Conservation (phyloP, 176 grass and related monocot species). For the Zoysia pacifica region DNA sequence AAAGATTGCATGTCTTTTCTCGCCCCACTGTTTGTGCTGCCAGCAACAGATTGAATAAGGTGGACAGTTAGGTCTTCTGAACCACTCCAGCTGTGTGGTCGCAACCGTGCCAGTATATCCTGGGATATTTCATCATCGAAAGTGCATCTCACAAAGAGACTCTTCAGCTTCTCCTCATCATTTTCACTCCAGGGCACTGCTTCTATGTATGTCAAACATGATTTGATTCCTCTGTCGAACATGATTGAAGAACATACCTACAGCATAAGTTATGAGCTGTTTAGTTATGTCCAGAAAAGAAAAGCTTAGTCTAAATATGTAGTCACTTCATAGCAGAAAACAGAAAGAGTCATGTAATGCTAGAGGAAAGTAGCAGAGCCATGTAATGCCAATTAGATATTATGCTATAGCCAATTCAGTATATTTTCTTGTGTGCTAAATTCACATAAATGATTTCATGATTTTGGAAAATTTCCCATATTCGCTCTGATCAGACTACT, state of each 20-base stretch:
- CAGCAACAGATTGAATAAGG: constrained; percentile 63
- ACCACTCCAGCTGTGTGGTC: constrained; percentile 31
- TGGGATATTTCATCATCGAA: constrained; percentile 59
- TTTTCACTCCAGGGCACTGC: constrained; percentile 75
- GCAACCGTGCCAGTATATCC: constrained; percentile 65
- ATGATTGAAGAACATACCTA: constrained; percentile 71
- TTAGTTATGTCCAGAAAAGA: neutral
- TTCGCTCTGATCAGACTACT: neutral
- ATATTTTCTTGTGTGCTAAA: neutral
- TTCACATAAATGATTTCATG: neutral
- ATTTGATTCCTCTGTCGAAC: constrained; percentile 61
- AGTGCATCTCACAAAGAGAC: constrained; percentile 55
- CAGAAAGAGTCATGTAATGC: neutral
- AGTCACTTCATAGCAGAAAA: neutral
- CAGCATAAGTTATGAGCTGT: constrained; percentile 4
- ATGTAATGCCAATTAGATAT: neutral
- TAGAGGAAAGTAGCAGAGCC: neutral
- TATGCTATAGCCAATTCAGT: neutral
- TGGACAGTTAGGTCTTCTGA: constrained; percentile 55
- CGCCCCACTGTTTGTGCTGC: constrained; percentile 50
- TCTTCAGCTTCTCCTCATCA: constrained; percentile 83
- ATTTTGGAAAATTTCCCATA: neutral
- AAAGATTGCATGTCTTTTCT: constrained; percentile 91
- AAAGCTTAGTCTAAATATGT: neutral
- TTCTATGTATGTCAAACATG: constrained; percentile 74